Base-by-base conservation (phyloP, 2,329 filamentous ascomycete species). In the Onygenales sp. region DNA sequence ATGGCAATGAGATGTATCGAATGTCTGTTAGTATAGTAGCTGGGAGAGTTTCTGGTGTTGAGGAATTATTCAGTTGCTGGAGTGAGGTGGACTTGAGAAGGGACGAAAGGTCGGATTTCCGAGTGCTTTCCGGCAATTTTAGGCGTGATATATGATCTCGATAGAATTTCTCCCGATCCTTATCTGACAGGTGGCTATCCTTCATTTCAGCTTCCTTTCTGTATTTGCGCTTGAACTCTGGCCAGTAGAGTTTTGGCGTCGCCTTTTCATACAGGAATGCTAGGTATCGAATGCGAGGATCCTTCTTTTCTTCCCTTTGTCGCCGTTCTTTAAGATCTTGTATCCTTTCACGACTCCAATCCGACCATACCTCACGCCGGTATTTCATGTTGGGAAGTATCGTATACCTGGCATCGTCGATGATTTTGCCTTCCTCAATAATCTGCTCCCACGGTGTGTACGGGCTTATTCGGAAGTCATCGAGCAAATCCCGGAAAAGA, bases 231-330 rank as follows among this genome's bases (percentile, higher is more conserved):
- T 88, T 89, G 71, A 98, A 98, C 67, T 98, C 93, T 0, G 88
- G 86, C 93, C 93, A 98, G 75, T 95, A 98, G 1, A 98, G 78
- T 71, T 95, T 97, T 0, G 88, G 86, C 0, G 85, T 93, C 0
- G 91, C 92, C 60, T 89, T 81, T 48, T 85, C 81, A 58, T 92
- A 83, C 33, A 98, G 75, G 58, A 98, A 86, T 0, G 81, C 79
- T 56, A 97, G 73, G 67, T 94, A 98, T 0, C 85, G 83, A 58
- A 95, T 86, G 46, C 80, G 78, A 1, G 93, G 92, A 63, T 97
- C 90, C 58, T 82, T 82, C 73, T 88, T 92, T 68, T 87, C 86
- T 65, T 90, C 81, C 56, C 79, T 84, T 27, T 85, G 85, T 54
- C 87, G 84, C 62, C 81, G 80, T 60, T 87, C 85, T 65, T 85